A percentile compares a stretch with the other conserved stretches of the same genome.
Conservation (phyloP, 73 alveolate species). For the Paramecium bursaria region DNA sequence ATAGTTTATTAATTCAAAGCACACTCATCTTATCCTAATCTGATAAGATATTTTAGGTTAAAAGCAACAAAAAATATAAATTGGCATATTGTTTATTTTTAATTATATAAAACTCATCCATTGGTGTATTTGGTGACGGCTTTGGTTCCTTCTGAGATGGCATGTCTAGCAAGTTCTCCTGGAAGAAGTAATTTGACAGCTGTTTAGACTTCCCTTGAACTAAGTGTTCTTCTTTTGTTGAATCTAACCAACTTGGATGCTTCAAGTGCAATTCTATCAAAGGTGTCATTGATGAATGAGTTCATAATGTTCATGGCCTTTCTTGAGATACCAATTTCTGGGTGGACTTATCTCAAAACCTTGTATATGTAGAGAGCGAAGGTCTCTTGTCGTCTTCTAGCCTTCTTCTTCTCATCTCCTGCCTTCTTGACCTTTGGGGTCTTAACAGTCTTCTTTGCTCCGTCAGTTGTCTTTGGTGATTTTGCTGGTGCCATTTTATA, state of each 20-base stretch:
- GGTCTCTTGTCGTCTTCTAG: constrained; percentile 75
- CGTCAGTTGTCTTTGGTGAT: constrained; percentile 76
- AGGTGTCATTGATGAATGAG: constrained; percentile 77
- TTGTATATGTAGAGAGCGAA: constrained; percentile 78
- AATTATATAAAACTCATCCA: constrained; percentile 52
- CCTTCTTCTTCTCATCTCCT: constrained; percentile 68
- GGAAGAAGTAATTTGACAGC: constrained; percentile 81
- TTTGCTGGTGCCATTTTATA: constrained; percentile 69
- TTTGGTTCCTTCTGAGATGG: constrained; percentile 81
- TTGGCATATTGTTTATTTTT: too few species aligned
- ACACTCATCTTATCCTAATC: too few species aligned
- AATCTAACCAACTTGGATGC: constrained; percentile 76
- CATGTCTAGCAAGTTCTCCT: constrained; percentile 83
- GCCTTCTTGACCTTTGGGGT: constrained; percentile 67
- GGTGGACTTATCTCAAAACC: constrained; percentile 82
- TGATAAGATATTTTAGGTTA: too few species aligned
- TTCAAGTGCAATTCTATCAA: constrained; percentile 79
- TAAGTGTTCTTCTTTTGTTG: constrained; percentile 74
- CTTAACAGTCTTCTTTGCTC: constrained; percentile 72
- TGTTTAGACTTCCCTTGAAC: constrained; percentile 80
- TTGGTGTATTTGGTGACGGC: constrained; percentile 78
- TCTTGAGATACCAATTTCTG: constrained; percentile 79
- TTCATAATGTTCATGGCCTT: constrained; percentile 81
- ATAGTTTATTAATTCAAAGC: too few species aligned
- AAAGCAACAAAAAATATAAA: too few species aligned